phyloP scores from a whole-genome alignment of 805 yeast genomes.

The Nakazawaea populi region DNA sequence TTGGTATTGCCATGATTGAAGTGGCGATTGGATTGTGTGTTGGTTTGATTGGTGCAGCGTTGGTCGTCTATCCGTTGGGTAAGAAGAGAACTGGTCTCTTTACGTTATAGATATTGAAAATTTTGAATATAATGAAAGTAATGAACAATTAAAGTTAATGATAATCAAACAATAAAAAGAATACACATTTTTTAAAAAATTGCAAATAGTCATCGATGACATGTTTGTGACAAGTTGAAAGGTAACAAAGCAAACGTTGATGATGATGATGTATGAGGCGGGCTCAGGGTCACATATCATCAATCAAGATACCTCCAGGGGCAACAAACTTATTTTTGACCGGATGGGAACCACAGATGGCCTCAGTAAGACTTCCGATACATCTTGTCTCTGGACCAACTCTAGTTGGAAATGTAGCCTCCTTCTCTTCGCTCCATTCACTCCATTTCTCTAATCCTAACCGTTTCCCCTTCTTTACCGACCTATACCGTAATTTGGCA shows the following conservation, averaged over 20 bases:
- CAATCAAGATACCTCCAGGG: constrained; percentile 1
- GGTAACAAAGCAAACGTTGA: no score
- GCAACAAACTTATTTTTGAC: constrained; percentile 3
- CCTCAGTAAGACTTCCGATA: constrained; percentile 5
- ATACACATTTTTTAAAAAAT: no score
- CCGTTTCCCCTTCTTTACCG: neutral
- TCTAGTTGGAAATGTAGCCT: neutral
- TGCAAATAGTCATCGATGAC: no score
- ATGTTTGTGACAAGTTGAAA: no score
- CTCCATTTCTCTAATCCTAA: constrained; percentile 1
- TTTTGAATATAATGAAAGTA: neutral
- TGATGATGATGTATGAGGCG: neutral
- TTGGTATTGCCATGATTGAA: constrained; percentile 75
- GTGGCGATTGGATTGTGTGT: constrained; percentile 83
- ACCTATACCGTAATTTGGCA: neutral
- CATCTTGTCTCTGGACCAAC: constrained; percentile 8
- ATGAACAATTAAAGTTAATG: neutral
- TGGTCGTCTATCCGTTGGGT: constrained; percentile 79
- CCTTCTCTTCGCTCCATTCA: constrained; percentile 3
- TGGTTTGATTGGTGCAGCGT: constrained; percentile 78
- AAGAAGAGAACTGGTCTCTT: constrained; percentile 75
- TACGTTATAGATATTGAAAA: constrained; percentile 40
- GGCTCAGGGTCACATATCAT: neutral
- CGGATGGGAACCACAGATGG: constrained; percentile 5
- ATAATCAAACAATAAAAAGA: neutral